Percentiles rank a stretch among this genome's conserved stretches.
These are phyloP conservation scores for Conticribra guillardii DNA, from an alignment of 108 stramenopile genomes.

Conservation along the genomic window DNA sequence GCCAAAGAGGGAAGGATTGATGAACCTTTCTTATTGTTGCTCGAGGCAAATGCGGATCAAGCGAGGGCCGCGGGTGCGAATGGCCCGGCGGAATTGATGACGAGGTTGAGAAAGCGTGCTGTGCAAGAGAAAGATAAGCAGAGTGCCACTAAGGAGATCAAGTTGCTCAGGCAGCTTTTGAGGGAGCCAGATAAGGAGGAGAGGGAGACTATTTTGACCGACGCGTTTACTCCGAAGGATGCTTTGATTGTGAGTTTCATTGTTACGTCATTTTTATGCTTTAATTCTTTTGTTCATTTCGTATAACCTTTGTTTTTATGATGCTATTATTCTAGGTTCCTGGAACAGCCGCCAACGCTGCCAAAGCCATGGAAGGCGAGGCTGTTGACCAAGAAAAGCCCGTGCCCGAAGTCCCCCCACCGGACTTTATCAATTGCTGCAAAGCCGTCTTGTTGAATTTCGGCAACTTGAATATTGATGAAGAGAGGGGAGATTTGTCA, in stretches of 20 bases:
- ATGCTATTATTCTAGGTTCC: conserved; percentile 67
- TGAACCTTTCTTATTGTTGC: conserved; percentile 78
- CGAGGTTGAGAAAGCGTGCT: conserved; percentile 65
- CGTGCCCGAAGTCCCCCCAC: conserved; percentile 88
- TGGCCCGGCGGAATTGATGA: conserved; percentile 84
- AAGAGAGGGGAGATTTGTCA: conserved; percentile 82
- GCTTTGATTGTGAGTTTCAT: conserved; percentile 61
- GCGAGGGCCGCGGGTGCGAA: conserved; percentile 76
- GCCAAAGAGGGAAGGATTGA: conserved; percentile 80
- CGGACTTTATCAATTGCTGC: conserved; percentile 90
- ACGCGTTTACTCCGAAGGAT: conserved; percentile 89
- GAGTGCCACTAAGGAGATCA: conserved; percentile 74
- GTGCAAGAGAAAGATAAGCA: conserved; percentile 87
- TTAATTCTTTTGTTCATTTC: conserved; percentile 4
- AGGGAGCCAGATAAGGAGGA: conserved; percentile 61
- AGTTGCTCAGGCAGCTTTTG: conserved; percentile 78
- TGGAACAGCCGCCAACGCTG: conserved; percentile 86
- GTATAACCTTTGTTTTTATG: too few relatives aligned
- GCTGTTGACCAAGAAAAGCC: conserved; percentile 80
- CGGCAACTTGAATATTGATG: conserved; percentile 80
- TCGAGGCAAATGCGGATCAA: conserved; percentile 88
- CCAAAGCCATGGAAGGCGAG: conserved; percentile 84
- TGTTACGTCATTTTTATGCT: background rate
- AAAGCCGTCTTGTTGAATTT: conserved; percentile 89
- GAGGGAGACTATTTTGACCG: conserved; percentile 74